Conservation (phyloP, 129 eudicot genomes). For the Tanacetum coccineum region DNA sequence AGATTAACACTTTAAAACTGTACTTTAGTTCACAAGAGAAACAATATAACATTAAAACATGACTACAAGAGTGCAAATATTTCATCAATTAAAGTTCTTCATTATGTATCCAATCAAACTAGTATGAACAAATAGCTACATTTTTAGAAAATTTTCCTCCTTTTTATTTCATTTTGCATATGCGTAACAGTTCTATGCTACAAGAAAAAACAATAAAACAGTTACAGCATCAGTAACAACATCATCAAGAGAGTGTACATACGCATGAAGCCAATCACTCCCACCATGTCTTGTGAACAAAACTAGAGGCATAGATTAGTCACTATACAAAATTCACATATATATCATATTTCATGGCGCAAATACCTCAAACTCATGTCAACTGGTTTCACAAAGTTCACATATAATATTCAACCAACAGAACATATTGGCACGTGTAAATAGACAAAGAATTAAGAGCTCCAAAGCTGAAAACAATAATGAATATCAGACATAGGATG, state of each 20-base stretch:
- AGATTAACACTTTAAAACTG: background rate
- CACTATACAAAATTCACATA: too few relatives aligned
- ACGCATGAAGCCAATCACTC: too few relatives aligned
- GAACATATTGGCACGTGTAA: too few relatives aligned
- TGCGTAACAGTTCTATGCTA: background rate
- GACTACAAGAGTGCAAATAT: background rate
- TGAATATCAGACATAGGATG: too few relatives aligned
- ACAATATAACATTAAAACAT: background rate
- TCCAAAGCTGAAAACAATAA: too few relatives aligned
- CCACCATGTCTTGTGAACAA: too few relatives aligned
- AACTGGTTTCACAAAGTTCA: background rate
- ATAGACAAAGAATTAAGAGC: too few relatives aligned
- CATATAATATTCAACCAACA: background rate
- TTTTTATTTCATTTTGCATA: background rate
- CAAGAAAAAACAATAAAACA: background rate
- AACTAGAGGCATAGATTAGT: too few relatives aligned
- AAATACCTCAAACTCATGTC: background rate
- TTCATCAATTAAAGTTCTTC: too few relatives aligned
- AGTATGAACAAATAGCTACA: background rate
- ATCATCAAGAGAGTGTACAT: slow-evolving; percentile 10
- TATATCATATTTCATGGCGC: background rate
- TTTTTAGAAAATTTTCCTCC: background rate
- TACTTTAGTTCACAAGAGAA: too few relatives aligned
- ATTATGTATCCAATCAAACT: too few relatives aligned
- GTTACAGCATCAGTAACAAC: slow-evolving; percentile 28